Base-by-base conservation (phyloP, 371 early-diverging fungal genomes). In the Gilbertella persicaria region DNA sequence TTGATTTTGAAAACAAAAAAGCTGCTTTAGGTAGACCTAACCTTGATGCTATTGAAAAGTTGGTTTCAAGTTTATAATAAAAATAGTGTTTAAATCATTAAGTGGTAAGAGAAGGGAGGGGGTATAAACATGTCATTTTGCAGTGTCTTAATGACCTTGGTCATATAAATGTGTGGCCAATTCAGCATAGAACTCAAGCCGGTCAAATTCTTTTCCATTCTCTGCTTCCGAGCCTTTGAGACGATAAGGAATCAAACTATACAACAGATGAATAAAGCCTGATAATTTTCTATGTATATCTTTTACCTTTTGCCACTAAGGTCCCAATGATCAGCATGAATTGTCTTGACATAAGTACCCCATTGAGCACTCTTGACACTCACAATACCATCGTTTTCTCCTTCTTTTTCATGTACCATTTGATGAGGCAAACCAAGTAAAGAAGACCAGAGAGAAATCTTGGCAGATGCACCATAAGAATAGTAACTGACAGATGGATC, bases 341-440 rank as follows among this genome's bases (percentile, higher is more conserved):
- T 80, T 8, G 90, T 88, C 26, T 88, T 89, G 23, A 93, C 62
- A 57, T 93, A 92, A 36, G 83, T 75, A 8, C 97, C 97, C 95
- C 95, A 97, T 62, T 77, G 72, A 1, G 95, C 94, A 52, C 86
- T 85, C 7, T 79, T 57, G 12, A 92, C 54, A 29, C 86, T 84
- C 1, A 97, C 97, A 43, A 97, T 64, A 26, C 97, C 97, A 71
- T 97, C 97, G 59, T 97, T 97, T 0, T 83, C 82, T 6, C 96
- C 97, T 50, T 67, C 64, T 30, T 54, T 63, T 45, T 55, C 56
- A 47, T 58, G 24, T 3, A 63, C 51, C 30, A 58, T 53, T 25
- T 80, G 79, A 55, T 83, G 79, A 0, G 90, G 84, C 13, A 87
- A 65, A 5, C 79, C 85, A 36, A 82, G 70, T 12, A 80, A 75